Conservation (phyloP, 2,329 filamentous ascomycete species). For the Achaetomium macrosporum region DNA sequence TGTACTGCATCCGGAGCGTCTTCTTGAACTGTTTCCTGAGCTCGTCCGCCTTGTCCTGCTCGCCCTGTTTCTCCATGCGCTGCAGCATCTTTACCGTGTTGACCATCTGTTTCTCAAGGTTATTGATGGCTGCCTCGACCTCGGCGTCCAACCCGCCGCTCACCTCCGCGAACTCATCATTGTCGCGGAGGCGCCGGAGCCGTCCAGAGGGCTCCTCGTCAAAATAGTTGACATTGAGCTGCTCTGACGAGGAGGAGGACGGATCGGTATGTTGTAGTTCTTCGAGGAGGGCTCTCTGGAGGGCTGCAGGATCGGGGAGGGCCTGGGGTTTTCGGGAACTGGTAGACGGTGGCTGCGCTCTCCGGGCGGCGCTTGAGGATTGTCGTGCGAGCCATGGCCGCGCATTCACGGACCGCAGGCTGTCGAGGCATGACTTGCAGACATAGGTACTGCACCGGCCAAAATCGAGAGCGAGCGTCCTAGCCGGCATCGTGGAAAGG, state of each 20-base stretch:
- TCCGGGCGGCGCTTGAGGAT: conserved; percentile 14
- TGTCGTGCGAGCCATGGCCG: conserved; percentile 19
- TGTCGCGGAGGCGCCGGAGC: conserved; percentile 13
- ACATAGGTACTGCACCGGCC: conserved; percentile 24
- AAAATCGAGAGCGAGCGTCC: conserved; percentile 22
- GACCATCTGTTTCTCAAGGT: conserved; percentile 32
- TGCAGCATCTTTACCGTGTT: conserved; percentile 25
- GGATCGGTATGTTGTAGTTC: conserved; percentile 14
- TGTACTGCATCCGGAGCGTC: conserved; percentile 28
- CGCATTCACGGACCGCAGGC: conserved; percentile 14
- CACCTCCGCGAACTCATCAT: conserved; percentile 20
- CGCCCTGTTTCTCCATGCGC: conserved; percentile 25
- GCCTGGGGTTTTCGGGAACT: not conserved
- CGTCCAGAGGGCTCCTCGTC: conserved; percentile 55
- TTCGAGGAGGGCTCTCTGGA: conserved; percentile 18
- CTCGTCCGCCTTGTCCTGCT: conserved; percentile 28
- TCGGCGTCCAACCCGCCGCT: conserved; percentile 22
- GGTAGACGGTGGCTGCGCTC: conserved; percentile 3
- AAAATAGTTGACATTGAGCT: conserved; percentile 23
- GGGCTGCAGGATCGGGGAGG: conserved; percentile 11
- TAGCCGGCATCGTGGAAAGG: conserved; percentile 22
- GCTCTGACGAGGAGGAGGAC: not conserved
- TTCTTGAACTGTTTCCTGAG: conserved; percentile 32
- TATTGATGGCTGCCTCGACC: conserved; percentile 21
- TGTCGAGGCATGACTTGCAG: conserved; percentile 26